A percentile compares a stretch with the other conserved stretches of the same genome.
Conservation (phyloP, 345 rosid genomes). For the Cardiospermum halicacabum region DNA sequence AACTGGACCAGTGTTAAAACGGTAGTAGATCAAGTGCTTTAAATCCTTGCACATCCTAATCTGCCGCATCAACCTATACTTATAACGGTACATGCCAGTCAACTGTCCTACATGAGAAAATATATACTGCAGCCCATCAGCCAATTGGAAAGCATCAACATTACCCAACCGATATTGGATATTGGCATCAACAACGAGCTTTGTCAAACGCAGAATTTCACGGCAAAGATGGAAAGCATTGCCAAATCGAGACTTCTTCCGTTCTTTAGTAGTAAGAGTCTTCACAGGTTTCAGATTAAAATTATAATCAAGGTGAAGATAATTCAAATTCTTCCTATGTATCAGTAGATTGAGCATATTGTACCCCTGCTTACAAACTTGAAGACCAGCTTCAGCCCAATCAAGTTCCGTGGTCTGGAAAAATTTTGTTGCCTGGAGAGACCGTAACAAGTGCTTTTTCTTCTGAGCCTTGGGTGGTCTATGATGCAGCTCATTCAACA, state of each 20-base stretch:
- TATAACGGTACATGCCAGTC: slow-evolving; percentile 98
- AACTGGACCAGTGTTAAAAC: slow-evolving; percentile 97
- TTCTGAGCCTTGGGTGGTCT: slow-evolving; percentile 99
- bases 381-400: slow-evolving; percentile 99
- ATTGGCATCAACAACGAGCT: slow-evolving; percentile 98
- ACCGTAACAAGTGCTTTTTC: slow-evolving; percentile 96
- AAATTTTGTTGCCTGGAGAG: slow-evolving; percentile 95
- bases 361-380: slow-evolving; percentile 98
- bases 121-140: slow-evolving; percentile 93
- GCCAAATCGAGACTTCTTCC: slow-evolving; percentile 95
- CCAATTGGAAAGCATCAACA: slow-evolving; percentile 97
- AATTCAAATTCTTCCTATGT: slow-evolving; percentile 91
- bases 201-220: slow-evolving; percentile 88
- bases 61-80: slow-evolving; percentile 95
- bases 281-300: slow-evolving; percentile 98
- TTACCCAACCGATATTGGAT: slow-evolving; percentile 95
- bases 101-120: slow-evolving; percentile 98
- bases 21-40: slow-evolving; percentile 92
- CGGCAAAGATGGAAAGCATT: slow-evolving; percentile 99
- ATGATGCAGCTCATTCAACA: slow-evolving; percentile 95
- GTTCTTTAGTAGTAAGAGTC: slow-evolving; percentile 95
- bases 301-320: slow-evolving; percentile 93
- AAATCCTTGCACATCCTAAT: slow-evolving; percentile 98
- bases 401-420: slow-evolving; percentile 99
- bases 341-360: slow-evolving; percentile 96